Base-by-base conservation (phyloP, 345 rosid genomes). In the Syzygium aromaticum region DNA sequence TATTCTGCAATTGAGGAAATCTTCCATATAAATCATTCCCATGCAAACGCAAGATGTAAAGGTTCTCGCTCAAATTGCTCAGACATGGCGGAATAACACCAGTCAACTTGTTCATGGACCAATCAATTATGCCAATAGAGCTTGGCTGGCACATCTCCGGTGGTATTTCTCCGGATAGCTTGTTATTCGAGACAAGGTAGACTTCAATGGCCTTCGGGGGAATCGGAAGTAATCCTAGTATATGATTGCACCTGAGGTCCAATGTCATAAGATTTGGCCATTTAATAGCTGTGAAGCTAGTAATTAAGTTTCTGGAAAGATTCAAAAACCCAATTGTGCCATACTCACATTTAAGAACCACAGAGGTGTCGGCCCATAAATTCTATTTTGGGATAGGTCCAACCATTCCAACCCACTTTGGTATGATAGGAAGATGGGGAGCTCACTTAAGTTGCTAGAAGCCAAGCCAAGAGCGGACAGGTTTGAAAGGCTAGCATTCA, bases 371-470 rank as follows among this genome's bases (percentile, higher is more conserved):
- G 10, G 40, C 28, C 88, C 91, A 8, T 77, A 87, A 49, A 91
- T 85, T n/a, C 77, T 84, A 86, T 89, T 88, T 17, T 21, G 38
- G 28, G 77, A 46, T 11, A 91, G 85, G 40, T 90, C 87, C 27
- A 91, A 22, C 46, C 40, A 13, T 13, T 2, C 6, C 86, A 86
- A 57, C 16, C 25, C 28, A 51, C 52, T 28, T 90, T 88, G 89
- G 51, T 51, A 1, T 12, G 54, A 67, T 12, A 91, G 57, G 87
- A 91, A 91, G 64, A 53, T 12, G 43, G 92, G 88, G 51, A 91
- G 83, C 84, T 86, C 73, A 4, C 52, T 38, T 28, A 91, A 63
- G 57, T 90, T 91, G 87, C 91, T 90, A 3, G 88, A 87, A 84
- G 53, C 57, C 84, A 89, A 51, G n/a, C 49, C 61, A 1, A 90